Evolutionary conservation across 345 rosid species (phyloP).

Genomic region (Eucalyptus coolabah): DNA sequence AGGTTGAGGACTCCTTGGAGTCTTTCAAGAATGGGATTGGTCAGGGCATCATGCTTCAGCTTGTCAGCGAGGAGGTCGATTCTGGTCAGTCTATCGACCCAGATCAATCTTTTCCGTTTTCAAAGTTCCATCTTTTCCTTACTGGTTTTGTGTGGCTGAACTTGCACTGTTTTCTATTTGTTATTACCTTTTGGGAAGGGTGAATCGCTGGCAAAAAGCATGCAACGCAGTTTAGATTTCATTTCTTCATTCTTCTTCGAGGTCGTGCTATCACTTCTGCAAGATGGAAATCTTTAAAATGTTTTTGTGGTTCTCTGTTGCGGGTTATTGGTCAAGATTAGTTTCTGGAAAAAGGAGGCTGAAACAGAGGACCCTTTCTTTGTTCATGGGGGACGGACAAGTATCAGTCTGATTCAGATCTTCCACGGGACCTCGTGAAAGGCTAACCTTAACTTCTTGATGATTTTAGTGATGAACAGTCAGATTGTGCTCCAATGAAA

Average conservation of each 20-base stretch:
- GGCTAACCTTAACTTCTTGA: not conserved
- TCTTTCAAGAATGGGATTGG: slow-evolving; percentile 64
- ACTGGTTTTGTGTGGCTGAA: not conserved
- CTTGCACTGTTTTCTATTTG: not conserved
- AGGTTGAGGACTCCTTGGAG: slow-evolving; percentile 61
- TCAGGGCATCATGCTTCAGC: slow-evolving; percentile 70
- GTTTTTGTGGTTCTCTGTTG: not conserved
- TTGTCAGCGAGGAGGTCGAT: slow-evolving; percentile 73
- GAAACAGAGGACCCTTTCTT: not conserved
- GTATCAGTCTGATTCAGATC: not conserved
- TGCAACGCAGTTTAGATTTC: not conserved
- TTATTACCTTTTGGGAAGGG: not conserved
- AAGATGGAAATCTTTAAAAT: not conserved
- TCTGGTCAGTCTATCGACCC: slow-evolving; percentile 25
- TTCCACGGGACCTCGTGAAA: not conserved
- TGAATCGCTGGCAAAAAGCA: not conserved
- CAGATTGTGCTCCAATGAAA: not conserved
- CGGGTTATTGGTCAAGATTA: not conserved
- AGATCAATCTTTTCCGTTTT: not conserved
- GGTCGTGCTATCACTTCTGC: not conserved
- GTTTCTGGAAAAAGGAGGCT: not conserved
- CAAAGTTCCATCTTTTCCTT: not conserved
- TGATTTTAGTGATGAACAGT: not conserved
- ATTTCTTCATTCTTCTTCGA: not conserved
- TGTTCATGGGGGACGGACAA: not conserved